phyloP scores from a whole-genome alignment of 371 early-diverging fungal genomes.

The Mucor sp. region DNA sequence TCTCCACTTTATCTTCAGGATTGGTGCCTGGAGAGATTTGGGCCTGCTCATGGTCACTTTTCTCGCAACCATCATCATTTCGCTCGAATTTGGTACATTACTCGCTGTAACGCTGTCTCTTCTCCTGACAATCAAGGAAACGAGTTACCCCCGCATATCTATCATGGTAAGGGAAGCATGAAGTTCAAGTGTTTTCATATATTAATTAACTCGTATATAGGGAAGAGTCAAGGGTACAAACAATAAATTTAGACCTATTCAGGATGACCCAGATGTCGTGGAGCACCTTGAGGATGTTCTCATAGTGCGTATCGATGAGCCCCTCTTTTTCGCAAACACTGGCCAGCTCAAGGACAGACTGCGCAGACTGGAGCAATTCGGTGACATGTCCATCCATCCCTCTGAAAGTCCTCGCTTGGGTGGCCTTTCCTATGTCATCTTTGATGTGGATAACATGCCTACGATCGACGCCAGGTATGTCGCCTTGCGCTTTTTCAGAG shows the following conservation, averaged over 20 bases:
- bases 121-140: slow-evolving; percentile 87
- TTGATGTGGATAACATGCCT: slow-evolving; percentile 90
- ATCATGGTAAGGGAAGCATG: slow-evolving; percentile 58
- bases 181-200: not conserved
- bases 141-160: slow-evolving; percentile 82
- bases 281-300: slow-evolving; percentile 82
- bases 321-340: slow-evolving; percentile 92
- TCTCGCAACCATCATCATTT: slow-evolving; percentile 78
- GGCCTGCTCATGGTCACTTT: slow-evolving; percentile 80
- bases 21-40: slow-evolving; percentile 89
- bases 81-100: slow-evolving; percentile 90
- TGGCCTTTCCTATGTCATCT: slow-evolving; percentile 75
- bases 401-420: slow-evolving; percentile 72
- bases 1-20: slow-evolving; percentile 76
- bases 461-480: slow-evolving; percentile 82
- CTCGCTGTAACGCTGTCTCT: slow-evolving; percentile 85
- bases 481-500: not conserved
- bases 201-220: slow-evolving; percentile 21
- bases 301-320: slow-evolving; percentile 88
- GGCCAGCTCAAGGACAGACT: slow-evolving; percentile 91
- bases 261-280: slow-evolving; percentile 62
- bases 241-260: slow-evolving; percentile 56
- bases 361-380: slow-evolving; percentile 88
- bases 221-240: slow-evolving; percentile 51
- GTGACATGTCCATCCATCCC: slow-evolving; percentile 90